phyloP scores from a whole-genome alignment of 2,329 filamentous ascomycete species.

The Elsinoe australis region DNA sequence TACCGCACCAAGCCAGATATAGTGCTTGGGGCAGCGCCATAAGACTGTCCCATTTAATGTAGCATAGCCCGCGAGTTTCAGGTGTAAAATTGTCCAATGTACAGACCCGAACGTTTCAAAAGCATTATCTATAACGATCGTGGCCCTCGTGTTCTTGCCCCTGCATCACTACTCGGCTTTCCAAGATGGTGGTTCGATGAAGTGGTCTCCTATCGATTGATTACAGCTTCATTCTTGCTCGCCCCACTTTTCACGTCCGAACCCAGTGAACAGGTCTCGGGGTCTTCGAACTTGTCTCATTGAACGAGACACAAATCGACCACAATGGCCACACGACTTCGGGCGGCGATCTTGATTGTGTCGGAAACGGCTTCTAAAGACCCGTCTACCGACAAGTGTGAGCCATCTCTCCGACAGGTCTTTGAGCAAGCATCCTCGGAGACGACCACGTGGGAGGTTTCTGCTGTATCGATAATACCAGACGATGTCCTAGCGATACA shows the following conservation, averaged over 20 bases:
- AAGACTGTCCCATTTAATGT: no score
- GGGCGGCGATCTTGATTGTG: conserved; percentile 70
- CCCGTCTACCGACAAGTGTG: conserved; percentile 68
- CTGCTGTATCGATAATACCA: conserved; percentile 65
- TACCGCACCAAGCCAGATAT: no score
- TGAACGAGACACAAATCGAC: no score
- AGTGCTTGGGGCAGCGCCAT: no score
- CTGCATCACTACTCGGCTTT: neutral
- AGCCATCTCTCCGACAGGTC: conserved; percentile 57
- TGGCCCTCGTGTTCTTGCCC: no score
- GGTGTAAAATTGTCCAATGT: conserved; percentile 14
- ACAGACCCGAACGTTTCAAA: neutral
- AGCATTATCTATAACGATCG: no score
- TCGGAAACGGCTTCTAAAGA: conserved; percentile 84
- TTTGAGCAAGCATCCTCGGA: conserved; percentile 41
- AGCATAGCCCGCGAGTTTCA: conserved; percentile 17
- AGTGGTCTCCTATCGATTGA: no score
- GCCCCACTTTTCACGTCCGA: no score
- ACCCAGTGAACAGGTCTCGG: no score
- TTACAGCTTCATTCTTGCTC: no score
- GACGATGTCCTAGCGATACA: conserved; percentile 73
- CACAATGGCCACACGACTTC: neutral
- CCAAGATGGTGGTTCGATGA: neutral
- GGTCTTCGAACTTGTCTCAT: no score
- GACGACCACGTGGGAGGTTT: conserved; percentile 64